Percentiles rank a stretch among this genome's conserved stretches.
Conservation (phyloP, 1,139 yeast genomes). For the Insectozyma bohioensis region DNA sequence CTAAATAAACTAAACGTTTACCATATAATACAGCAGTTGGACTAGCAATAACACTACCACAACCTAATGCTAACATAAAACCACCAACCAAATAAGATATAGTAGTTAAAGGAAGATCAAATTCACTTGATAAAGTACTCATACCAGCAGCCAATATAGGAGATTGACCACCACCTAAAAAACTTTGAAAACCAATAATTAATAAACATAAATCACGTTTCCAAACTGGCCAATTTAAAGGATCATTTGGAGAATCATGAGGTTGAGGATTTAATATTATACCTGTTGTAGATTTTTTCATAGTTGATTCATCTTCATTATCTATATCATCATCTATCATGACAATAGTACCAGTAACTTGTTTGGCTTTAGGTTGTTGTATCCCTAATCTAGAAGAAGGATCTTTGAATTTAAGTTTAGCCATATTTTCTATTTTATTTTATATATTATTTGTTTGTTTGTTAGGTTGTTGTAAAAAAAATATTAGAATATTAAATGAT, state of each 20-base stretch:
- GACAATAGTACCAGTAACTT: constrained; percentile 49
- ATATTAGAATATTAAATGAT: too few relatives aligned
- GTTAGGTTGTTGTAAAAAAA: too few relatives aligned
- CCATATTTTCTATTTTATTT: too few relatives aligned
- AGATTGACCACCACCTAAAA: constrained; percentile 64
- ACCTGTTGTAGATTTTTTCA: constrained; percentile 50
- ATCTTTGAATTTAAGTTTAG: background rate
- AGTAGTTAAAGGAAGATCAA: constrained; percentile 39
- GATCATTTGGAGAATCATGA: constrained; percentile 73
- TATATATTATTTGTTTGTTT: too few relatives aligned
- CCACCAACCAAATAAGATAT: constrained; percentile 60
- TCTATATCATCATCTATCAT: constrained; percentile 24
- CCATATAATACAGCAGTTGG: constrained; percentile 63
- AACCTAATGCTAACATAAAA: constrained; percentile 58
- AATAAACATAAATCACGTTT: constrained; percentile 53
- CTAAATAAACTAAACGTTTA: constrained; percentile 54
- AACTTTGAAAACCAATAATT: constrained; percentile 57
- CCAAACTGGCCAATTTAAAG: constrained; percentile 71
- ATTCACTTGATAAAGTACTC: constrained; percentile 40
- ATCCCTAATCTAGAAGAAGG: constrained; percentile 29
- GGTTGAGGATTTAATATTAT: constrained; percentile 73
- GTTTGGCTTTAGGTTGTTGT: constrained; percentile 36
- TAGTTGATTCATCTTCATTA: constrained; percentile 14
- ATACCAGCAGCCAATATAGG: constrained; percentile 63
- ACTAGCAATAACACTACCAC: constrained; percentile 58